Percentiles rank a stretch among this genome's conserved stretches.
Conservation (phyloP, 352 stramenopile genomes). For the Peronospora destructor region DNA sequence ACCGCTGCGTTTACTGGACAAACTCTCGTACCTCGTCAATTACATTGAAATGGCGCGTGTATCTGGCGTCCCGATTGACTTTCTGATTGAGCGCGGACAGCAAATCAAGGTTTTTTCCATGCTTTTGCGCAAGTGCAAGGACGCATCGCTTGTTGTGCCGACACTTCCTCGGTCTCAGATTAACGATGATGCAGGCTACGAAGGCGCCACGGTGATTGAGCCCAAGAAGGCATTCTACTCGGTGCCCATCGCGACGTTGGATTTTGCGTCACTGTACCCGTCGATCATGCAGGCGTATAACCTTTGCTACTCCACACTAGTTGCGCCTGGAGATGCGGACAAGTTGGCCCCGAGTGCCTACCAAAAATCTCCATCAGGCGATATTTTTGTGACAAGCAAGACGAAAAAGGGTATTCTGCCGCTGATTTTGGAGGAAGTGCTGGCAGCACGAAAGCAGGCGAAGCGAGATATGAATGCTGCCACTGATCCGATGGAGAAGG, state of each 20-base stretch:
- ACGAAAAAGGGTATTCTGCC: slow-evolving; percentile 98
- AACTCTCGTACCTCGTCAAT: slow-evolving; percentile 98
- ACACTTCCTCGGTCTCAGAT: slow-evolving; percentile 88
- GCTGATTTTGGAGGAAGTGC: slow-evolving; percentile 97
- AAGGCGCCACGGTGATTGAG: slow-evolving; percentile 99
- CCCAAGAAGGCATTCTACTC: slow-evolving; percentile 99
- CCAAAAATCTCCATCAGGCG: slow-evolving; percentile 91
- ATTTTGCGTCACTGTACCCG: slow-evolving; percentile 99
- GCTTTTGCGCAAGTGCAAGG: slow-evolving; percentile 95
- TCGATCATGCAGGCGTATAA: slow-evolving; percentile 99
- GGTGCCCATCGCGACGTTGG: slow-evolving; percentile 97
- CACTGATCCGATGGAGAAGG: slow-evolving; percentile 97
- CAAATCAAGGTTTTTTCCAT: slow-evolving; percentile 99
- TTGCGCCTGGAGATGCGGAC: slow-evolving; percentile 64
- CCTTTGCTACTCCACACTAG: slow-evolving; percentile 99
- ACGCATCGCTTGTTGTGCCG: slow-evolving; percentile 93
- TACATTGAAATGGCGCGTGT: slow-evolving; percentile 99
- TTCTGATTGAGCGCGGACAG: slow-evolving; percentile 96
- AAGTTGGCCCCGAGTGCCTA: slow-evolving; percentile 71
- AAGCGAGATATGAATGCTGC: slow-evolving; percentile 99
- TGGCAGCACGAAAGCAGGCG: slow-evolving; percentile 93
- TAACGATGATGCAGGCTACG: slow-evolving; percentile 88
- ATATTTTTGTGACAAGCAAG: slow-evolving; percentile 93
- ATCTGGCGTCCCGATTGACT: slow-evolving; percentile 95
- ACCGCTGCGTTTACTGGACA: slow-evolving; percentile 95